Percentiles rank a stretch among this genome's conserved stretches.
Conservation (phyloP, 1,139 yeast species). For the Yamadazyma triangularis region DNA sequence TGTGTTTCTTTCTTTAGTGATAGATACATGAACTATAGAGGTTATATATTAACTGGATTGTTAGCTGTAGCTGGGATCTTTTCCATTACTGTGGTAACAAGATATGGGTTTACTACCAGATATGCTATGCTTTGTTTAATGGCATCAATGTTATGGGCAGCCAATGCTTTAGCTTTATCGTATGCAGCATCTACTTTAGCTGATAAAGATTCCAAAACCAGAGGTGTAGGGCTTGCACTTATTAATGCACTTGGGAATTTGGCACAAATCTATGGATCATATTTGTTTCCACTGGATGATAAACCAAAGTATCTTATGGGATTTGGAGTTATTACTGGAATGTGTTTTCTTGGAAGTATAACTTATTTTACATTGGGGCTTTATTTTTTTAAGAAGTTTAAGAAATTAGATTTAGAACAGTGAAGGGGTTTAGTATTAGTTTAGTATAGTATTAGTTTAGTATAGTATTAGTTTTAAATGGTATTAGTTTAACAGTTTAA, state of each 20-base stretch:
- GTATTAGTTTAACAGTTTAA: too few species aligned
- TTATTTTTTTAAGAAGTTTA: constrained; percentile 4
- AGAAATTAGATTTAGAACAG: too few species aligned
- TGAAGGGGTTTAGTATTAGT: too few species aligned
- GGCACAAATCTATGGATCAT: constrained; percentile 11
- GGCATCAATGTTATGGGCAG: constrained; percentile 10
- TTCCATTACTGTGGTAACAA: constrained; percentile 6
- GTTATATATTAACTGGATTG: constrained; percentile 6
- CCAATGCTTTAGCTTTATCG: constrained; percentile 10
- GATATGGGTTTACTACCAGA: constrained; percentile 6
- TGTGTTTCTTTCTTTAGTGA: constrained; percentile 9
- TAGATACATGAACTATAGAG: constrained; percentile 6
- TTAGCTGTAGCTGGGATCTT: constrained; percentile 7
- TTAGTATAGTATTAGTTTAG: too few species aligned
- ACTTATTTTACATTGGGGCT: constrained; percentile 4
- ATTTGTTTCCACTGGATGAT: constrained; percentile 7
- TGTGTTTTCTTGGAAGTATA: constrained; percentile 8
- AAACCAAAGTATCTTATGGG: constrained; percentile 10
- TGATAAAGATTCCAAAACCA: constrained; percentile 9
- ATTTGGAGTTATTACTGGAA: constrained; percentile 11
- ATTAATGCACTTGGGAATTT: constrained; percentile 9
- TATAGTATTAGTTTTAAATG: too few species aligned
- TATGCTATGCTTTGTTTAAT: constrained; percentile 11
- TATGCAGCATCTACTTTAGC: constrained; percentile 9
- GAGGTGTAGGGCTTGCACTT: constrained; percentile 11